Percentiles rank a stretch among this genome's conserved stretches.
Conservation (phyloP, 1,284 basidiomycete species). For the Mycosarcoma maydis region DNA sequence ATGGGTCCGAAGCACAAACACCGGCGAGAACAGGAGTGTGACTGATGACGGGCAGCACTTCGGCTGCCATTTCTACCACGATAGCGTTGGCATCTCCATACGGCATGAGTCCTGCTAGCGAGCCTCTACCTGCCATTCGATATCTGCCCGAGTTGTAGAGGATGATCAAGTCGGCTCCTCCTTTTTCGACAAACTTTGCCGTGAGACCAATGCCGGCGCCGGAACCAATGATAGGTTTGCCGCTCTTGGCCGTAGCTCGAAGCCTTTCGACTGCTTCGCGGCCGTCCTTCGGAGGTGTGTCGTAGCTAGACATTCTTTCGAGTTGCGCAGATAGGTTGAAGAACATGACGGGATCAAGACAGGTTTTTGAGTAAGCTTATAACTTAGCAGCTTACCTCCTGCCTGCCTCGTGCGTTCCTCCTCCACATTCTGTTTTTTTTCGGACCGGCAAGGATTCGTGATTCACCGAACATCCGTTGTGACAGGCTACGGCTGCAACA, state of each 20-base stretch:
- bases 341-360: too few species aligned
- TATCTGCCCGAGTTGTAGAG: constrained; percentile 47
- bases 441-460: not conserved
- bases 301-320: constrained; percentile 21
- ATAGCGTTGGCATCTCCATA: constrained; percentile 48
- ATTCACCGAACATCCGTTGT: too few species aligned
- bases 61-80: constrained; percentile 42
- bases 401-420: constrained; percentile 10
- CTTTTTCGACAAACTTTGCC: constrained; percentile 44
- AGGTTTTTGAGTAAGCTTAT: too few species aligned
- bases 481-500: too few species aligned
- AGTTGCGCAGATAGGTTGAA: too few species aligned
- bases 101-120: constrained; percentile 42
- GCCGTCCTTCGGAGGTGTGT: constrained; percentile 27
- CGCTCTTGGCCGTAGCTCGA: constrained; percentile 18
- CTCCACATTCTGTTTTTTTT: constrained; percentile 6
- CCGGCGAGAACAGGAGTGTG: constrained; percentile 48
- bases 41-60: constrained; percentile 34
- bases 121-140: constrained; percentile 43
- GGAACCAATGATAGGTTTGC: constrained; percentile 42
- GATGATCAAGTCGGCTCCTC: constrained; percentile 44
- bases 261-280: constrained; percentile 35
- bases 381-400: too few species aligned
- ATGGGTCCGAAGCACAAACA: constrained; percentile 41
- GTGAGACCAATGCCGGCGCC: constrained; percentile 47